Conservation (phyloP, 2,329 filamentous ascomycete species). For the Paecilomyces fulvus region DNA sequence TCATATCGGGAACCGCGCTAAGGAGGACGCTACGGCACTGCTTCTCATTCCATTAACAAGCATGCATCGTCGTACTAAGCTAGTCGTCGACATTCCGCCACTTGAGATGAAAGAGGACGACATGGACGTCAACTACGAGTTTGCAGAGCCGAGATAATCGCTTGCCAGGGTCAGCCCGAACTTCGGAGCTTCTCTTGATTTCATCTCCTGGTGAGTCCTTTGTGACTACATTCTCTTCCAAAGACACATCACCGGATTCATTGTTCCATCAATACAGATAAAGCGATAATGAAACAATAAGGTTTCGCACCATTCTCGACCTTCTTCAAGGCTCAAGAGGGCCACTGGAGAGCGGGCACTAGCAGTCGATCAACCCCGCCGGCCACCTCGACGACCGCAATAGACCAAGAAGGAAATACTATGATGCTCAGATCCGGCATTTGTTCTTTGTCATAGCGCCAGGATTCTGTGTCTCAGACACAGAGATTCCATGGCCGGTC, state of each 20-base stretch:
- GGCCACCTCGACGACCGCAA: background rate
- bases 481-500: background rate
- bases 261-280: background rate
- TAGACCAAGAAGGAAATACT: background rate
- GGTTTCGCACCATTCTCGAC: background rate
- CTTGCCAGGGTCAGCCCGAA: background rate
- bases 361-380: background rate
- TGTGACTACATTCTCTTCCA: background rate
- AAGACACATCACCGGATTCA: background rate
- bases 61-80: background rate
- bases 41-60: background rate
- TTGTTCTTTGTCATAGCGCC: background rate
- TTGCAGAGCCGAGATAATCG: background rate
- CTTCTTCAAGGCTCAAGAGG: background rate
- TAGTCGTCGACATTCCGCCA: background rate
- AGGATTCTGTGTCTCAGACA: background rate
- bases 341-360: background rate
- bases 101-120: background rate
- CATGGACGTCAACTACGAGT: background rate
- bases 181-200: background rate
- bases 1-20: background rate
- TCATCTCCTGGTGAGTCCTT: background rate
- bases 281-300: background rate
- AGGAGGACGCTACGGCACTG: background rate
- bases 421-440: background rate